phyloP scores from a whole-genome alignment of 805 yeast genomes.

The Cyberlindnera euphorbiae region DNA sequence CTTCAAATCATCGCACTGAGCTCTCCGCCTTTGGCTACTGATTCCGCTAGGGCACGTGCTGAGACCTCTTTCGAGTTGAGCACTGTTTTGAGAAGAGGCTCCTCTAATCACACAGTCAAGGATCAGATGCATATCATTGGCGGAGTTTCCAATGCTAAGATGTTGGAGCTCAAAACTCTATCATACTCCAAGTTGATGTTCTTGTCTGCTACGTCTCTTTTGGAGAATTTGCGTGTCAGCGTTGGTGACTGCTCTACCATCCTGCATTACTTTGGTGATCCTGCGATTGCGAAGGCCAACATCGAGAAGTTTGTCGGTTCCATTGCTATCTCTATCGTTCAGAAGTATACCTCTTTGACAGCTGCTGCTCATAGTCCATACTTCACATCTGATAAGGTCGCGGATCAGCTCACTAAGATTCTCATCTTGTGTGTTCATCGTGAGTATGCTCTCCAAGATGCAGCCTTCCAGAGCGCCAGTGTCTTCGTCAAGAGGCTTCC shows the following conservation, averaged over 20 bases:
- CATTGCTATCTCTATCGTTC: slow-evolving; percentile 55
- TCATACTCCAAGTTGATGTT: slow-evolving; percentile 83
- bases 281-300: slow-evolving; percentile 65
- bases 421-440: slow-evolving; percentile 76
- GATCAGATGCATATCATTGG: slow-evolving; percentile 61
- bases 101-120: slow-evolving; percentile 75
- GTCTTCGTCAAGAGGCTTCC: slow-evolving; percentile 63
- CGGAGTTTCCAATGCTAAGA: slow-evolving; percentile 33
- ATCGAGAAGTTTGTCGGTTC: slow-evolving; percentile 64
- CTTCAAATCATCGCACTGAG: slow-evolving; percentile 74
- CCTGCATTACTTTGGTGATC: slow-evolving; percentile 79
- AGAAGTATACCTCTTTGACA: slow-evolving; percentile 45
- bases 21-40: slow-evolving; percentile 86
- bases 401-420: slow-evolving; percentile 65
- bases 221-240: slow-evolving; percentile 74
- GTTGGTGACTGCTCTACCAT: slow-evolving; percentile 80
- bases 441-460: slow-evolving; percentile 64
- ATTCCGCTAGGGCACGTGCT: slow-evolving; percentile 70
- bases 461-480: slow-evolving; percentile 77
- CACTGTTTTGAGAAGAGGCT: slow-evolving; percentile 83
- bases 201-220: slow-evolving; percentile 70
- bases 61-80: slow-evolving; percentile 92
- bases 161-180: slow-evolving; percentile 47
- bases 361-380: slow-evolving; percentile 48
- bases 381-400: slow-evolving; percentile 54